A percentile compares a stretch with the other conserved stretches of the same genome.
Evolutionary conservation across 129 eudicot genomes (phyloP).

Genomic region (Escallonia herrerae): DNA sequence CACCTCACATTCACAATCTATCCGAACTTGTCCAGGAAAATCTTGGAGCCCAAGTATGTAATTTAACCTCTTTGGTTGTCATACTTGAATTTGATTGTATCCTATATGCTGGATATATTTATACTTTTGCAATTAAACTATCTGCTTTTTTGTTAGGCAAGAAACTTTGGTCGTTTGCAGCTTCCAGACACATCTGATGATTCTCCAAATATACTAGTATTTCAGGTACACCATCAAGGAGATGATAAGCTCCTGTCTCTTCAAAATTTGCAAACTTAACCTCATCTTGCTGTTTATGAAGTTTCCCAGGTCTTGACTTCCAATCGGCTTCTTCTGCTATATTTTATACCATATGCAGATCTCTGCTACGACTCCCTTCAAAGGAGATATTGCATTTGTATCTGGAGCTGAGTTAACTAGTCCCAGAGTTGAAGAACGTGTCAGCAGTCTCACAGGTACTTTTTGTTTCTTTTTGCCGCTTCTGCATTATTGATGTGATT

Average conservation of each 20-base stretch:
- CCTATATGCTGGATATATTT: no score
- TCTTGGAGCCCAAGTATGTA: slow-evolving; percentile 61
- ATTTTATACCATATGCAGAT: slow-evolving; percentile 39
- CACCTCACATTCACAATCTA: slow-evolving; percentile 79
- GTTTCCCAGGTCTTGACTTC: background rate
- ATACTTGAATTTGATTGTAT: background rate
- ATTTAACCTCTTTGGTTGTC: background rate
- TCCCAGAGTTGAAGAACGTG: slow-evolving; percentile 53
- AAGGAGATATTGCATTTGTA: slow-evolving; percentile 75
- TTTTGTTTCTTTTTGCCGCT: background rate
- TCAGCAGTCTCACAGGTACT: slow-evolving; percentile 62
- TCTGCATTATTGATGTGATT: no score
- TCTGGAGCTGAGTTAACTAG: slow-evolving; percentile 50
- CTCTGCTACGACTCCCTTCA: slow-evolving; percentile 58
- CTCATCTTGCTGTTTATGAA: background rate
- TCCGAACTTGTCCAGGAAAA: slow-evolving; percentile 69
- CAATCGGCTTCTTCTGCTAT: no score
- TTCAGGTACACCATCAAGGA: slow-evolving; percentile 54
- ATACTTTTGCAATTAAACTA: background rate
- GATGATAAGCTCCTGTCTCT: background rate
- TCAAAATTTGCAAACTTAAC: slow-evolving; percentile 7
- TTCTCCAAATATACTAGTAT: slow-evolving; percentile 78
- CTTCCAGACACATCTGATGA: slow-evolving; percentile 71
- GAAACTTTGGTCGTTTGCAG: slow-evolving; percentile 57
- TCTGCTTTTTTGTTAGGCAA: slow-evolving; percentile 39